Evolutionary conservation across 805 yeast genomes (phyloP), one percentile per base, ranked within the genome.

Genomic region (Saturnispora dispora): DNA sequence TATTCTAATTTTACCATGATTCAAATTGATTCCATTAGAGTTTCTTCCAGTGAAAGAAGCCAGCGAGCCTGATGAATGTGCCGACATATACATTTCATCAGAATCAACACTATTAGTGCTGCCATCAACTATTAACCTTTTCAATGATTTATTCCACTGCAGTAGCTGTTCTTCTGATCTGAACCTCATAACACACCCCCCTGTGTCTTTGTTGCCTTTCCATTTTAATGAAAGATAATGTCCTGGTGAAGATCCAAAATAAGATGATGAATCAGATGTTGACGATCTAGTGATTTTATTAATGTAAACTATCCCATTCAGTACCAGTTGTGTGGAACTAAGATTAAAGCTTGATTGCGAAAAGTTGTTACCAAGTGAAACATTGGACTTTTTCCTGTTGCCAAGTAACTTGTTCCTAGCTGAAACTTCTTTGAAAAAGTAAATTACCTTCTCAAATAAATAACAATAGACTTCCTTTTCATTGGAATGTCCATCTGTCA

Each of bases 381-480:
- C 41, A 17, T 37, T 37, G 22, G 41, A 37, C 17, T 37, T 37
- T 52, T 80, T 70, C 46, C 75, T 69, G 11, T 57, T 57, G 13
- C 41, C 41, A 18, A 78, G 65, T 37, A 81, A 63, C 45, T 78
- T 71, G 62, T 78, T 81, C 55, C 76, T 75, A 47, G 72, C 72
- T 22, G 60, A 57, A n/a, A 57, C 69, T 60, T 83, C 89, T 59
- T 81, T 82, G 68, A 87, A 86, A 53, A 78, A 76, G 57, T 76
- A 78, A 3, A 78, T 75, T 22, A 78, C 77, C 52, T 64, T 67
- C 53, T 93, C 97, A 66, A 93, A 91, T 20, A 93, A 73, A 60
- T 88, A 93, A 20, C 95, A 89, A 61, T 85, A 85, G 65, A 88
- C 91, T 60, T 90, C 97, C 51, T 85, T 81, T 63, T 91, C 97